Base-by-base conservation (phyloP, 331 rosid species). In the Acacia pycnantha region DNA sequence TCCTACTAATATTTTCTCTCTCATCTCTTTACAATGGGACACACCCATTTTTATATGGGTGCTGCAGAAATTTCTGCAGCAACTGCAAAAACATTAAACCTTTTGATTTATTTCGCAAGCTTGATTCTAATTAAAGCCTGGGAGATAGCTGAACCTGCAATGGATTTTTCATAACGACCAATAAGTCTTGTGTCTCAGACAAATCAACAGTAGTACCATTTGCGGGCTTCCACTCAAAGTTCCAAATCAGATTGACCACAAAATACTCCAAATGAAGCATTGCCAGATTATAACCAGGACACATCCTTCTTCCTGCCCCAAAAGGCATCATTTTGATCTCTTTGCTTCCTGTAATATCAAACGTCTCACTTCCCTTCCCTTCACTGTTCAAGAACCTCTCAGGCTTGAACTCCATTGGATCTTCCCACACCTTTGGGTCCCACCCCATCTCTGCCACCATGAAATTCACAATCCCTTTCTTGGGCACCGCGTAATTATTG, bases 161-260 rank as follows among this genome's bases (percentile, higher is more conserved):
- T 40, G 73, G 50, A 21, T 2, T 40, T 21, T 68, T 68, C 73
- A 68, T 68, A 4, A 68, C 73, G 24, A 68, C 73, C 0, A 31
- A 21, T 9, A 40, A 68, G 21, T 68, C 73, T 40, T 68, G 29
- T 4, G 1, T 1, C 73, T 68, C 73, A 4, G 73, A 68, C 27
- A 68, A 68, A n/a, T 68, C 73, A 9, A 68, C 73, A 21, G 4
- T 0, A 40, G 1, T 0, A 33, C 5, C 73, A 68, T 0, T n/a
- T 11, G 19, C 7, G 3, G 31, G 2, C 18, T 35, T 68, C 73
- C 73, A 68, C 50, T 68, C 31, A 7, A 68, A 68, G 40, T 68
- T 68, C 73, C 73, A 68, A n/a, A 68, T 12, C 73, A 68, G n/a
- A 68, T 68, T 68, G 3, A 51, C 73, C 31, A 68, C 73, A 68